phyloP scores from a whole-genome alignment of 164 flowering plant genomes.

The Sextonia rubra region DNA sequence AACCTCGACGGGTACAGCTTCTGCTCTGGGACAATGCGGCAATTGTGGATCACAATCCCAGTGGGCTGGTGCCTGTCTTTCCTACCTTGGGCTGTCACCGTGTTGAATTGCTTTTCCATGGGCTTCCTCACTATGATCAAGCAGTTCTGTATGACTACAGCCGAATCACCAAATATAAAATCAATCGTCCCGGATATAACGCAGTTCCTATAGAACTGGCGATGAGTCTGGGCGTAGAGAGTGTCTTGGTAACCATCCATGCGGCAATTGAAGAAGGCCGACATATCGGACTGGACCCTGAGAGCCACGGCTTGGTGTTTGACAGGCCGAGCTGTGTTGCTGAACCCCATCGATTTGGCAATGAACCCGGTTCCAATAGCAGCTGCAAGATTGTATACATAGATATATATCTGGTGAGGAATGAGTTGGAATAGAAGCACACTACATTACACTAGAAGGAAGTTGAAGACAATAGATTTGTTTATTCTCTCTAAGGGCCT shows the following conservation, averaged over 20 bases:
- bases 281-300: slow-evolving; percentile 31
- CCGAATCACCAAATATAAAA: slow-evolving; percentile 76
- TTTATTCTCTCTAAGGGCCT: too few species aligned
- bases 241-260: slow-evolving; percentile 65
- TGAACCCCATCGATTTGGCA: slow-evolving; percentile 44
- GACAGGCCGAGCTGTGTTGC: slow-evolving; percentile 58
- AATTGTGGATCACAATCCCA: slow-evolving; percentile 47
- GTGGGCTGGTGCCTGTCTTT: slow-evolving; percentile 18
- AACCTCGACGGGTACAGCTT: slow-evolving; percentile 24
- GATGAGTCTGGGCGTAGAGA: slow-evolving; percentile 37
- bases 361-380: slow-evolving; percentile 39
- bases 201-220: slow-evolving; percentile 50
- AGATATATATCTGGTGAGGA: too few species aligned
- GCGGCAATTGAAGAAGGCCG: slow-evolving; percentile 47
- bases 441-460: too few species aligned
- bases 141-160: slow-evolving; percentile 57
- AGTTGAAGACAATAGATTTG: too few species aligned
- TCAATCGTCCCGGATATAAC: slow-evolving; percentile 58
- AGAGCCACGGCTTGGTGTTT: slow-evolving; percentile 65
- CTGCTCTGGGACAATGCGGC: slow-evolving; percentile 45
- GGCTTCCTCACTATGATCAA: slow-evolving; percentile 42
- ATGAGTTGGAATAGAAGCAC: too few species aligned
- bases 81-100: slow-evolving; percentile 49
- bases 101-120: slow-evolving; percentile 37
- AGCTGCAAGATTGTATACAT: neutral